Conservation (phyloP, 1,284 basidiomycete genomes). For the Pseudozyma pruni region DNA sequence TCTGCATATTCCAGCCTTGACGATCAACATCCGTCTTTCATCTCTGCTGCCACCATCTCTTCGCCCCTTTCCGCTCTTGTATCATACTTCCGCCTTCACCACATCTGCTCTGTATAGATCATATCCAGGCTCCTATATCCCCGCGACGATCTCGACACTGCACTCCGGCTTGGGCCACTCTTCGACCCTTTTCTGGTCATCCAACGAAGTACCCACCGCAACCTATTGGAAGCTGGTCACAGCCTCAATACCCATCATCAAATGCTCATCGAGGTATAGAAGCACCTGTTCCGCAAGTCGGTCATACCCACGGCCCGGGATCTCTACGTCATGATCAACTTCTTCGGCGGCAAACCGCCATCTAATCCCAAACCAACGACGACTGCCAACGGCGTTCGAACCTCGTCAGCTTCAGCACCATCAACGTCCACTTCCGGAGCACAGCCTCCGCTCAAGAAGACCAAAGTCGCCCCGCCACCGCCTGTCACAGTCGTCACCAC, state of each 20-base stretch:
- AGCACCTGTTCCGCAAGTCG: background rate
- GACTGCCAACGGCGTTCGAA: slow-evolving; percentile 5
- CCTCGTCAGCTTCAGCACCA: slow-evolving; percentile 3
- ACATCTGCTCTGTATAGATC: background rate
- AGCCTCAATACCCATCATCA: background rate
- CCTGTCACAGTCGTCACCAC: slow-evolving; percentile 44
- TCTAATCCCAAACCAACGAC: slow-evolving; percentile 10
- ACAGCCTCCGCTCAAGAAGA: slow-evolving; percentile 32
- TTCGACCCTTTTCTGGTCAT: background rate
- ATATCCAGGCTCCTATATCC: too few relatives aligned
- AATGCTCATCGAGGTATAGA: background rate
- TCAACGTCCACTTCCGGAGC: slow-evolving; percentile 3
- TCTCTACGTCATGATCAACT: slow-evolving; percentile 38
- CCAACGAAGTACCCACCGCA: background rate
- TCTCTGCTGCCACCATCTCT: too few relatives aligned
- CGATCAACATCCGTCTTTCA: slow-evolving; percentile 5
- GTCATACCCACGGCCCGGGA: background rate
- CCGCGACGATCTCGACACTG: background rate
- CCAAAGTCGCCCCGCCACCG: slow-evolving; percentile 18
- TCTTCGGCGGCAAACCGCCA: slow-evolving; percentile 37
- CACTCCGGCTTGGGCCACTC: slow-evolving; percentile 2
- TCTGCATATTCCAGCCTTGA: slow-evolving; percentile 4
- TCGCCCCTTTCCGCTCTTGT: too few relatives aligned
- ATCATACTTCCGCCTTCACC: too few relatives aligned
- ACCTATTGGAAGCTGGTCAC: too few relatives aligned